Evolutionary conservation across 768 basidiomycete genomes (phyloP).

Genomic region (Lenzites betulinus): DNA sequence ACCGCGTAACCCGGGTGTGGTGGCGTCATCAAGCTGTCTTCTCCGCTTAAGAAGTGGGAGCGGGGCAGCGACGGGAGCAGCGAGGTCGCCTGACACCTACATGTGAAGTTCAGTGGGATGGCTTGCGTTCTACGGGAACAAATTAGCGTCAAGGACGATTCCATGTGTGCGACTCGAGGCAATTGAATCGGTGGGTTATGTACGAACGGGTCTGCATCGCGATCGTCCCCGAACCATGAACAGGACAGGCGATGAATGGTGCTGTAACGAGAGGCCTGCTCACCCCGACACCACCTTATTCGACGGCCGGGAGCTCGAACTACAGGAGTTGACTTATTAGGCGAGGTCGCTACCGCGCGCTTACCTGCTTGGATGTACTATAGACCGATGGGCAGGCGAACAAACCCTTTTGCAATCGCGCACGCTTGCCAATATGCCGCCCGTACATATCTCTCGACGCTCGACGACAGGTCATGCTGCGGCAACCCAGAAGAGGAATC

Average conservation of each 20-base stretch:
- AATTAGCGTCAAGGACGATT: neutral
- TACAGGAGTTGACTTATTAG: constrained; percentile 17
- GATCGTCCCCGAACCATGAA: neutral
- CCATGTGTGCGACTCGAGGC: neutral
- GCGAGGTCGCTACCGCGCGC: neutral
- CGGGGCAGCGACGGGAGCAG: constrained; percentile 12
- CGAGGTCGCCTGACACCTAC: constrained; percentile 12
- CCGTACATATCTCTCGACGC: neutral
- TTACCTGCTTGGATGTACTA: no score
- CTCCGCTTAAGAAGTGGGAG: neutral
- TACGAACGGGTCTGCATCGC: neutral
- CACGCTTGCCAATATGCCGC: neutral
- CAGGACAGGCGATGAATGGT: neutral
- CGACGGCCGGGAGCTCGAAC: constrained; percentile 13
- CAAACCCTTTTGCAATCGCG: neutral
- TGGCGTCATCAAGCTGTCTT: constrained; percentile 8
- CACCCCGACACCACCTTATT: neutral
- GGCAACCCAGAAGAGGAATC: neutral
- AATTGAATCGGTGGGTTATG: neutral
- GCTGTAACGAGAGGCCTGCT: neutral
- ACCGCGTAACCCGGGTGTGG: neutral
- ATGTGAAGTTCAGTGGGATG: neutral
- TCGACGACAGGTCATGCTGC: neutral
- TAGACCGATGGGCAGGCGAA: constrained; percentile 5
- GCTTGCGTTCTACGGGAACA: neutral